Conservation (phyloP, 2,329 filamentous ascomycete genomes). For the Aspergillus proliferans region DNA sequence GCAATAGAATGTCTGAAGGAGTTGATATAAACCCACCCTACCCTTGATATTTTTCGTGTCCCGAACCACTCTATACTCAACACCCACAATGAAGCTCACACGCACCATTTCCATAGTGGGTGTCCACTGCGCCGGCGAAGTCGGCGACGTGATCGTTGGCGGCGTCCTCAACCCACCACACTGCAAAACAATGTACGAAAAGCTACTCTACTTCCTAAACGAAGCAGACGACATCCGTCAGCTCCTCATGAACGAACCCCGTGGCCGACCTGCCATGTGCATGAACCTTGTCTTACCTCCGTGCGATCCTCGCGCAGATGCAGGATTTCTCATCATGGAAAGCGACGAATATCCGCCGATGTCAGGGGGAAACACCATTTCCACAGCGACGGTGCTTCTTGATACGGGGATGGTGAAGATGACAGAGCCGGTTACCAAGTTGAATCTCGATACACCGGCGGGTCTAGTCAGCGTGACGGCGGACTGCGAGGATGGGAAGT, state of each 20-base stretch:
- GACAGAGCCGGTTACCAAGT: constrained; percentile 36
- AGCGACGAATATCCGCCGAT: constrained; percentile 41
- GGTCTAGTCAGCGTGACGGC: constrained; percentile 38
- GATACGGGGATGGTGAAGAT: constrained; percentile 44
- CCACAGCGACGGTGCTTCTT: constrained; percentile 39
- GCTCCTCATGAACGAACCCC: constrained; percentile 42
- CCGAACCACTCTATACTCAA: background rate
- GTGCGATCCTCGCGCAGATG: constrained; percentile 39
- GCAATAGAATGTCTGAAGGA: too few relatives aligned
- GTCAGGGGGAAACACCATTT: constrained; percentile 43
- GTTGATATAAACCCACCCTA: too few relatives aligned
- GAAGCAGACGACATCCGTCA: constrained; percentile 37
- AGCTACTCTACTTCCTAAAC: constrained; percentile 37
- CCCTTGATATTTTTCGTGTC: too few relatives aligned
- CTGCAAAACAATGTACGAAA: constrained; percentile 43
- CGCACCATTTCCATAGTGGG: constrained; percentile 10
- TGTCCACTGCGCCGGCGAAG: constrained; percentile 26
- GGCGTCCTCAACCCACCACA: constrained; percentile 37
- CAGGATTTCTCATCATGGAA: constrained; percentile 42
- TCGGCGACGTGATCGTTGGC: constrained; percentile 45
- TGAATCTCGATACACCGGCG: constrained; percentile 41
- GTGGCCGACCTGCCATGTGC: constrained; percentile 35
- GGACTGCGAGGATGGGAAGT: constrained; percentile 38
- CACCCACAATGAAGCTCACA: background rate
- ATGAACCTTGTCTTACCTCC: constrained; percentile 38